Evolutionary conservation across 2,329 filamentous ascomycete species (phyloP).

Genomic region (Apiospora kogelbergensis): DNA sequence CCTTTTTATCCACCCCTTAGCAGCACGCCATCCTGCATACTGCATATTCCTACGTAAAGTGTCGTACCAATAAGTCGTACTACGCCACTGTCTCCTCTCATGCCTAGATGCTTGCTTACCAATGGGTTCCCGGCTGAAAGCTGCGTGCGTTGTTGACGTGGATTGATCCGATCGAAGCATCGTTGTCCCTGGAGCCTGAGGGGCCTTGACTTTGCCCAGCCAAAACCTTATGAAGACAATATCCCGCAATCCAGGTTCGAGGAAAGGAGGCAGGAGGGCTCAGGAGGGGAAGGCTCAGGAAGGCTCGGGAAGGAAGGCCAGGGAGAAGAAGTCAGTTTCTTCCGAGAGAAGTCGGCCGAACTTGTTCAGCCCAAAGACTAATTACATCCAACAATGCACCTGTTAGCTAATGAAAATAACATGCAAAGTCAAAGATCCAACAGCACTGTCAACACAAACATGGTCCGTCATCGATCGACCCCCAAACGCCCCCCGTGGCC

Average conservation of each 20-base stretch:
- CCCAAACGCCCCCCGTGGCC: not conserved
- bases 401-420: constrained; percentile 4
- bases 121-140: not conserved
- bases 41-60: not conserved
- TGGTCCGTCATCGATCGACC: not conserved
- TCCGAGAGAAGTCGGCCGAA: not conserved
- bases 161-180: constrained; percentile 1
- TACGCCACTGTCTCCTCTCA: not conserved
- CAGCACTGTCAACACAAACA: not conserved
- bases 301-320: not conserved
- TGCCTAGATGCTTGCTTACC: not conserved
- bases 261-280: not conserved
- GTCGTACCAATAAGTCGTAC: not conserved
- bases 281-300: not conserved
- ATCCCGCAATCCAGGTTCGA: constrained; percentile 1
- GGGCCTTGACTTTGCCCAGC: constrained; percentile 2
- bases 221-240: not conserved
- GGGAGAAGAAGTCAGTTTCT: not conserved
- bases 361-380: not conserved
- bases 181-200: not conserved
- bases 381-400: not conserved
- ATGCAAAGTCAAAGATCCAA: constrained; percentile 1
- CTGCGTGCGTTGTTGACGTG: constrained; percentile 3
- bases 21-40: not conserved
- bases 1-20: not conserved